Percentiles rank a stretch among this genome's conserved stretches.
Conservation (phyloP, 2,329 filamentous ascomycete genomes). For the Ophioceras dolichostomum region DNA sequence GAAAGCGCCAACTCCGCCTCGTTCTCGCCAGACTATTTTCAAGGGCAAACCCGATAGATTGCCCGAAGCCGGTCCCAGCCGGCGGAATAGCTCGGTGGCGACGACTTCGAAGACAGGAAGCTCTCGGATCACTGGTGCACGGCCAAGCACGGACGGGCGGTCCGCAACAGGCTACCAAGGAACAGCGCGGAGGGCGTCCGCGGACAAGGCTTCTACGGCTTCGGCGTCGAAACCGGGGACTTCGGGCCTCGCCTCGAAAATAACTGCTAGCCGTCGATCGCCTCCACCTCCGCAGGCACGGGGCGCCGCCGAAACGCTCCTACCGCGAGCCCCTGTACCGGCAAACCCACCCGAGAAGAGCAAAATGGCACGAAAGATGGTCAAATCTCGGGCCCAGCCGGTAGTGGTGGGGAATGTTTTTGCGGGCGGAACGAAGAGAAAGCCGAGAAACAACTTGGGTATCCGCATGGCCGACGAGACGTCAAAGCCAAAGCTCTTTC, state of each 20-base stretch:
- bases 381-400: too few species aligned
- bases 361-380: too few species aligned
- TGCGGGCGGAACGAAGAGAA: conserved; percentile 24
- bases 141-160: background rate
- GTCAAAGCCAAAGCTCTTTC: background rate
- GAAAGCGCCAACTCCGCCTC: too few species aligned
- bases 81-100: background rate
- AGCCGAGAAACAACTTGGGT: conserved; percentile 20
- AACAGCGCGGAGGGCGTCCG: conserved; percentile 16
- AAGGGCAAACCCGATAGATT: conserved; percentile 3
- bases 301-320: too few species aligned
- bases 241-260: too few species aligned
- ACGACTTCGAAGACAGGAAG: background rate
- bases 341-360: too few species aligned
- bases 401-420: conserved; percentile 40
- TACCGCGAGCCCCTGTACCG: too few species aligned
- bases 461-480: conserved; percentile 25
- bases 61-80: background rate
- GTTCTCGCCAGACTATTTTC: too few species aligned
- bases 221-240: too few species aligned
- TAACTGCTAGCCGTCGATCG: too few species aligned
- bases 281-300: too few species aligned
- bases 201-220: too few species aligned
- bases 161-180: conserved; percentile 19
- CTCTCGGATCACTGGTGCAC: background rate